These are phyloP conservation scores for Yamadazyma blattariae DNA, from an alignment of 1,139 yeast genomes.

Conservation along the genomic window DNA sequence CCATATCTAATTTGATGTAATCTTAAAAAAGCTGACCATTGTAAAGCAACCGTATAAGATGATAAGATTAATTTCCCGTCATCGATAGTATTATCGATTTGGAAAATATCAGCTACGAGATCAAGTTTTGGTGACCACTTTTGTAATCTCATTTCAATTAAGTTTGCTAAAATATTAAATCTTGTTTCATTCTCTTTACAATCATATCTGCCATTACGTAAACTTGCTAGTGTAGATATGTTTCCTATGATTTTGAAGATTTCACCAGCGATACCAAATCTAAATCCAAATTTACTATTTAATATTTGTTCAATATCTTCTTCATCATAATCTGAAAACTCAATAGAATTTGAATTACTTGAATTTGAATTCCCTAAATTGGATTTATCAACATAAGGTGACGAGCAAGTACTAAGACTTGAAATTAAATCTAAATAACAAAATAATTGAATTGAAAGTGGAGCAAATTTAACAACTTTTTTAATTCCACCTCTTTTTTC, in stretches of 20 bases:
- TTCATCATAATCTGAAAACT: conserved; percentile 12
- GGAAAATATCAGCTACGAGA: conserved; percentile 8
- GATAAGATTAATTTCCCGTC: conserved; percentile 12
- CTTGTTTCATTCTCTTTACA: conserved; percentile 14
- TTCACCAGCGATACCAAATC: conserved; percentile 21
- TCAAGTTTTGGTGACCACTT: conserved; percentile 17
- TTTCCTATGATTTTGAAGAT: conserved; percentile 20
- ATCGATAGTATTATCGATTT: conserved; percentile 9
- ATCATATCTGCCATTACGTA: conserved; percentile 13
- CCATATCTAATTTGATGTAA: conserved; percentile 19
- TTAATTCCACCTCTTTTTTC: conserved; percentile 17
- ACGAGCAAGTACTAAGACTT: conserved; percentile 19
- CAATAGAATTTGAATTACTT: no score
- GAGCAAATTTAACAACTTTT: conserved; percentile 15
- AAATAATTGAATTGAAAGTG: conserved; percentile 18
- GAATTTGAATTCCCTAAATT: no score
- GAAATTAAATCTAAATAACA: conserved; percentile 20
- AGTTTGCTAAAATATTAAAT: conserved; percentile 17
- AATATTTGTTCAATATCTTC: conserved; percentile 16
- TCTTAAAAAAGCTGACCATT: conserved; percentile 21
- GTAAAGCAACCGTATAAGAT: conserved; percentile 18
- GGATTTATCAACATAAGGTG: conserved; percentile 17
- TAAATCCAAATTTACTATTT: conserved; percentile 20
- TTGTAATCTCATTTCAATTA: conserved; percentile 19
- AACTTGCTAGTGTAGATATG: conserved; percentile 19